phyloP scores from a whole-genome alignment of 1,139 yeast species.

The Protomyces pachydermus region DNA sequence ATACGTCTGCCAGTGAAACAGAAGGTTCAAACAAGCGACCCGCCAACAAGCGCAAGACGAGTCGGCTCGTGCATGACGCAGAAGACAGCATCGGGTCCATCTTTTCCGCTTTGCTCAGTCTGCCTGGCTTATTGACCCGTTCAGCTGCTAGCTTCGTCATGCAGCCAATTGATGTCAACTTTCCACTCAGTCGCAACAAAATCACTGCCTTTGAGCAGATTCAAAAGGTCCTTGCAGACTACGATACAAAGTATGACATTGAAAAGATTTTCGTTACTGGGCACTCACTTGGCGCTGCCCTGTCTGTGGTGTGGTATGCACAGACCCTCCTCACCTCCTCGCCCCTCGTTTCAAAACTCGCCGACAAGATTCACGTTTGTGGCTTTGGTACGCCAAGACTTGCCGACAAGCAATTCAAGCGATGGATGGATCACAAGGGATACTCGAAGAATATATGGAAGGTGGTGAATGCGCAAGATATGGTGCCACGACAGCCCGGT shows the following conservation, averaged over 20 bases:
- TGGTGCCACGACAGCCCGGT: conserved; percentile 21
- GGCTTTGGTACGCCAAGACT: conserved; percentile 18
- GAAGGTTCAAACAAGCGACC: background rate
- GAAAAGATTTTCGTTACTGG: conserved; percentile 13
- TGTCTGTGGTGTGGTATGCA: conserved; percentile 22
- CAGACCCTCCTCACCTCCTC: conserved; percentile 9
- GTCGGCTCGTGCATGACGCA: background rate
- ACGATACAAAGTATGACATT: background rate
- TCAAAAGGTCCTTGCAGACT: background rate
- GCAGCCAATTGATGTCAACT: conserved; percentile 12
- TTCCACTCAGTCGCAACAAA: conserved; percentile 14
- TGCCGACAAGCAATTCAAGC: conserved; percentile 8
- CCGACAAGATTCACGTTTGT: conserved; percentile 7
- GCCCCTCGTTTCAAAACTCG: background rate
- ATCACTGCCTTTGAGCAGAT: conserved; percentile 25
- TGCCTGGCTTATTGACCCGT: conserved; percentile 3
- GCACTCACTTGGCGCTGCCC: conserved; percentile 22
- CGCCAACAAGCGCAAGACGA: background rate
- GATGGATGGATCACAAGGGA: conserved; percentile 15
- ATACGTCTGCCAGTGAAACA: conserved; percentile 1
- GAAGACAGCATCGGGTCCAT: conserved; percentile 10
- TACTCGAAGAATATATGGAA: conserved; percentile 4
- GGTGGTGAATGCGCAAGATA: conserved; percentile 23
- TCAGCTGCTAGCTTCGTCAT: background rate
- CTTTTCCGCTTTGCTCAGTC: conserved; percentile 14